Base-by-base conservation (phyloP, 1,284 basidiomycete genomes). In the Heterobasidion irregulare region DNA sequence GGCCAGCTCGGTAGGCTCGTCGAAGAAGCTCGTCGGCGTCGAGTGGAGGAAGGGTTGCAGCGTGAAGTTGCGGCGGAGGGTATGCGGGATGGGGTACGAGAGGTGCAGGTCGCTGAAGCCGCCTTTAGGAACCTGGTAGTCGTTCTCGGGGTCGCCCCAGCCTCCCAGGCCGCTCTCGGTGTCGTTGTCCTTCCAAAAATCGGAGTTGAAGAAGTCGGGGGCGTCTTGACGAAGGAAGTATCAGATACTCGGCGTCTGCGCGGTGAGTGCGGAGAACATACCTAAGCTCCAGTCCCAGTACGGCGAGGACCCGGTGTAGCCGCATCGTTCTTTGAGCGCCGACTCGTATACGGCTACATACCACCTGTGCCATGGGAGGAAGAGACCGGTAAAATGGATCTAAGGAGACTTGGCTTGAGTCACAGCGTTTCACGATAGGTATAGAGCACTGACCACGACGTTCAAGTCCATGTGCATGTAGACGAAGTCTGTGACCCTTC, bases 281-380 rank as follows among this genome's bases (percentile, higher is more conserved):
- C 72, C 72, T 32, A 63, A 55, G 9, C 65, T 65, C 73, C 73
- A 73, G 56, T 75, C 55, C 73, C 73, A 74, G 58, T 75, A 75
- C 0, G 72, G 73, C 6, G 63, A 62, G 0, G 62, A 60, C 6
- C 71, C 72, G 0, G 32, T 63, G 59, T 66, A 75, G 7, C 66
- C 65, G 56, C 73, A 75, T 45, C 64, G 65, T 13, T 59, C 56
- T 53, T 64, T 67, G 35, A 74, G 62, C 10, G 64, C 64, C 1
- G 57, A 50, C 56, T 74, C 72, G 52, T 68, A 66, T 13, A 58
- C 59, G 33, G 65, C 53, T 10, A 73, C 57, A 51, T 68, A 72
- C 66, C 67, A 71, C 1, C 73, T 68, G 56, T 75, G 73, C 63
- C 66, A 75, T 0, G 71, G 71, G 44, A 72, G 63, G 60, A 75